These are phyloP conservation scores for Baudoinia panamericana DNA, from an alignment of 495 filamentous ascomycete species.

Conservation along the genomic window DNA sequence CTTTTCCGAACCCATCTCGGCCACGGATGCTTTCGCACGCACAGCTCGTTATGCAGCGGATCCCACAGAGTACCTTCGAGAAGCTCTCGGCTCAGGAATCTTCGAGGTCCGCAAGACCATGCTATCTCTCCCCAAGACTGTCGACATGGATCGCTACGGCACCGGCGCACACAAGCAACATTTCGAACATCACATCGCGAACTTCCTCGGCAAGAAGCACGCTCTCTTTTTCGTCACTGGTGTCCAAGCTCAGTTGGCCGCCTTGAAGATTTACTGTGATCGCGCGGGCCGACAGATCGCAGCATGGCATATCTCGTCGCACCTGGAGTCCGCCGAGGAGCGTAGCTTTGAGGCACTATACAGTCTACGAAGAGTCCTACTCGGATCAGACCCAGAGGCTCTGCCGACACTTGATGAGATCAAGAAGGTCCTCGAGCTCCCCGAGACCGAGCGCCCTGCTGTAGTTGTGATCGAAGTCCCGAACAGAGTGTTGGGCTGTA, in stretches of 20 bases:
- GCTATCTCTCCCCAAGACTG: slow-evolving; percentile 5
- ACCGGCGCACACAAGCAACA: slow-evolving; percentile 11
- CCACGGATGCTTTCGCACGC: not conserved
- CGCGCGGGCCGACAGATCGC: not conserved
- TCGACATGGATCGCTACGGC: slow-evolving; percentile 15
- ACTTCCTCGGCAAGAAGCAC: slow-evolving; percentile 10
- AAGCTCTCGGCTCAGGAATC: slow-evolving; percentile 1
- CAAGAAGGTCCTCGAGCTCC: slow-evolving; percentile 3
- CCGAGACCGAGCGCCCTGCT: slow-evolving; percentile 6
- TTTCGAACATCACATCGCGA: slow-evolving; percentile 15
- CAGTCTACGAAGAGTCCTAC: slow-evolving; percentile 9
- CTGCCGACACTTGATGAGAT: slow-evolving; percentile 10
- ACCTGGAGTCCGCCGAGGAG: slow-evolving; percentile 12
- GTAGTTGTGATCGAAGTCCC: slow-evolving; percentile 12
- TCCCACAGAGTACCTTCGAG: slow-evolving; percentile 5
- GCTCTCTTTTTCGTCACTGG: slow-evolving; percentile 17
- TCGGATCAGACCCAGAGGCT: slow-evolving; percentile 2
- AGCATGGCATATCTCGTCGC: slow-evolving; percentile 15
- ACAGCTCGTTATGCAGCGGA: slow-evolving; percentile 9
- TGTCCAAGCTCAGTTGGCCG: slow-evolving; percentile 15
- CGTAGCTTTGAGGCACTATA: slow-evolving; percentile 5
- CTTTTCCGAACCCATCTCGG: not conserved
- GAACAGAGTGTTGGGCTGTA: slow-evolving; percentile 13
- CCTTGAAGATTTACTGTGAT: slow-evolving; percentile 12
- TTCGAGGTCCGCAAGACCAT: slow-evolving; percentile 6